Evolutionary conservation across 225 moss, liverwort and hornwort genomes (phyloP).

Genomic region (Antitrichia curtipendula): DNA sequence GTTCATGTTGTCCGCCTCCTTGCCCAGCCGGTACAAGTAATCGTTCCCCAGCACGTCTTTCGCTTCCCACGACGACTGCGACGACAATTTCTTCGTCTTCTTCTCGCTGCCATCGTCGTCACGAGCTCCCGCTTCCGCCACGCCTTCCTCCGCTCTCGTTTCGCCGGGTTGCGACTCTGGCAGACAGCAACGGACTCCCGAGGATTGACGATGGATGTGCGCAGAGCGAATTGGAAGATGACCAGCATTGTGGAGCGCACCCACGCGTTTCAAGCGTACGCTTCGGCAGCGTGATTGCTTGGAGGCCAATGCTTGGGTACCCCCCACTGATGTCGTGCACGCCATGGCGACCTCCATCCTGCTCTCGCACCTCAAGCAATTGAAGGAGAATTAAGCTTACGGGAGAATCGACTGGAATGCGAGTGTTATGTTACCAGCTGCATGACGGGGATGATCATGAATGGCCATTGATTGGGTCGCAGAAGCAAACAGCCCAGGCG

Average conservation of each 20-base stretch:
- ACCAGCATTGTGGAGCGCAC: not conserved
- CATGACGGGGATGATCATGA: not conserved
- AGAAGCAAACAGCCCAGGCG: not conserved
- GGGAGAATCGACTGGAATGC: not conserved
- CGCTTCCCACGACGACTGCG: constrained; percentile 71
- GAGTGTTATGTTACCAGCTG: not conserved
- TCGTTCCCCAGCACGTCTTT: constrained; percentile 76
- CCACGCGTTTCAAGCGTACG: not conserved
- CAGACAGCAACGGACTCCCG: not conserved
- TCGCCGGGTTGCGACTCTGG: not conserved
- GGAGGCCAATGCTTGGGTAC: not conserved
- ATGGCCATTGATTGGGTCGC: not conserved
- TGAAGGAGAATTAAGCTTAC: not conserved
- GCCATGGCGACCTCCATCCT: constrained; percentile 21
- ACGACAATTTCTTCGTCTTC: not conserved
- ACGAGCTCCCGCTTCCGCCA: not conserved
- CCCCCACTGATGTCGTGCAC: not conserved
- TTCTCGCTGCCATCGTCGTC: not conserved
- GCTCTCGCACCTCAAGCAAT: not conserved
- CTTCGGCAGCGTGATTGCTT: not conserved
- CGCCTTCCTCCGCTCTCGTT: constrained; percentile 4
- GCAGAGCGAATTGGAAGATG: not conserved
- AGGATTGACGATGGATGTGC: not conserved
- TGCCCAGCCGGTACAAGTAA: constrained; percentile 80
- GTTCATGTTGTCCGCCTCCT: constrained; percentile 79